Evolutionary conservation across 2,329 filamentous ascomycete species (phyloP).

Genomic region (Coniochaeta sp.): DNA sequence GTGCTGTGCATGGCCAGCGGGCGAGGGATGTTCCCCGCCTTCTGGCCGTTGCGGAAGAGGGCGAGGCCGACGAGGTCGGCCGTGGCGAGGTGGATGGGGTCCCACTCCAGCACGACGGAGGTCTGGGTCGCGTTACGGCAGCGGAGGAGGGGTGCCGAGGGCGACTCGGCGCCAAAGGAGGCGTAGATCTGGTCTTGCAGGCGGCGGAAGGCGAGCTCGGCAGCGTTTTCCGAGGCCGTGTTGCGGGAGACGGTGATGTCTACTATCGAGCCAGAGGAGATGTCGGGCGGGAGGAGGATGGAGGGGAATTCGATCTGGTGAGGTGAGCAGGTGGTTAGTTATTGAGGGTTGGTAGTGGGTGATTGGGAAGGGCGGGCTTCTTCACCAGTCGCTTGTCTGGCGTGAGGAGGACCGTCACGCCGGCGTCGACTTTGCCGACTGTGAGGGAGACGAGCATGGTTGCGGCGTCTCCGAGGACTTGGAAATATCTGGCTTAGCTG

Average conservation of each 20-base stretch:
- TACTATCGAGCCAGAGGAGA: constrained; percentile 92
- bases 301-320: constrained; percentile 94
- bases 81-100: constrained; percentile 86
- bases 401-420: constrained; percentile 92
- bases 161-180: constrained; percentile 77
- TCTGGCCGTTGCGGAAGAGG: constrained; percentile 92
- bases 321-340: constrained; percentile 7
- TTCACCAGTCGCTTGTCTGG: constrained; percentile 92
- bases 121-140: constrained; percentile 98
- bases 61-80: constrained; percentile 84
- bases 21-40: constrained; percentile 89
- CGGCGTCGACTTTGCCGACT: constrained; percentile 98
- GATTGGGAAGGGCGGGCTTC: constrained; percentile 10
- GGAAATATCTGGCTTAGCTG: too few relatives aligned
- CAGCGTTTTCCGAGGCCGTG: constrained; percentile 64
- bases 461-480: constrained; percentile 5
- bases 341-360: constrained; percentile 15
- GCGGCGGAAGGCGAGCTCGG: constrained; percentile 68
- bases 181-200: constrained; percentile 87
- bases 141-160: constrained; percentile 69
- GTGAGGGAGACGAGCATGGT: constrained; percentile 94
- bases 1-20: constrained; percentile 85
- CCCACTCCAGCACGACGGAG: constrained; percentile 97
- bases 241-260: constrained; percentile 95
- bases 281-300: constrained; percentile 90